Evolutionary conservation across 495 filamentous ascomycete species (phyloP), one percentile per base, ranked within the genome.

Genomic region (Trichoderma reesei): DNA sequence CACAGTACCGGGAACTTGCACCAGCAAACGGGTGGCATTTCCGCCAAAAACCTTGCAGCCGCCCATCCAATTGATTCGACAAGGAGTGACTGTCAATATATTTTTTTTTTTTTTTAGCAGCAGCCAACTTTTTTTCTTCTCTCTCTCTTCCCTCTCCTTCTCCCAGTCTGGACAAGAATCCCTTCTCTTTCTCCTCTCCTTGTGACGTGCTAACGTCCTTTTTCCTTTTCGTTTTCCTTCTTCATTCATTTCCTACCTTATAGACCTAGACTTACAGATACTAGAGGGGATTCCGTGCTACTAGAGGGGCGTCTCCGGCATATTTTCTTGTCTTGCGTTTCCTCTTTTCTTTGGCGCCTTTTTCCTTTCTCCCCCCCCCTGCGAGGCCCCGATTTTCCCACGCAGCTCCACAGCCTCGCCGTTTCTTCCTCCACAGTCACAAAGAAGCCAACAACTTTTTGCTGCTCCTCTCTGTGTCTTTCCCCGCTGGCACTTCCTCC

Each of bases 371-470:
- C 37, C 51, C 51, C 51, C 51, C 20, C 34, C 26, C 20, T 33
- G 20, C 51, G 20, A 56, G 16, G 13, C 20, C 26, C 51, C 51
- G 26, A 31, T 56, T 56, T 56, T 11, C 1, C 26, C 16, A n/a
- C 16, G 3, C 13, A 56, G 51, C 51, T 56, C 51, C 51, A 56
- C 51, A 56, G 51, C 51, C 51, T 56, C 51, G 51, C 20, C 31
- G 31, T 31, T 56, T 56, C 51, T n/a, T 56, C 51, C 51, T 33
- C 20, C 42, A 46, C 42, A n/a, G n/a, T n/a, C n/a, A n/a, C n/a
- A n/a, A 56, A 61, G 59, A 61, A 39, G 39, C 59, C 36, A 38
- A 72, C 59, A 60, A 60, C 59, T 44, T 48, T 42, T 51, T 39
- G 16, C 39, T 48, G 46, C n/a, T n/a, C n/a, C n/a, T n/a, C n/a